These are phyloP conservation scores for Cubamyces sp. DNA, from an alignment of 768 basidiomycete genomes.

Conservation along the genomic window DNA sequence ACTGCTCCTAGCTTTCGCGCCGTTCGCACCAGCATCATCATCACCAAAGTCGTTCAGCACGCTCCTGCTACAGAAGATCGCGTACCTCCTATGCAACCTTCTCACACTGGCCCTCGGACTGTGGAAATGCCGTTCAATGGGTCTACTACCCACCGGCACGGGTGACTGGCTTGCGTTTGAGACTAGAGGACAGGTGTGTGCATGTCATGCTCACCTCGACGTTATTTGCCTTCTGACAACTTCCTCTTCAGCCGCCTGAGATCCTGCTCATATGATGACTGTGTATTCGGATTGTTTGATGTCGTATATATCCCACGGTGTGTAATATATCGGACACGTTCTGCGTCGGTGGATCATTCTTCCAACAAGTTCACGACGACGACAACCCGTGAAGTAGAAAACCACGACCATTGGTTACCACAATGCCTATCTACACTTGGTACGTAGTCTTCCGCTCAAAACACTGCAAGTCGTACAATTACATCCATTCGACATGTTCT, in stretches of 20 bases:
- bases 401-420: neutral
- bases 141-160: constrained; percentile 85
- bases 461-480: too few species aligned
- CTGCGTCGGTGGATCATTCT: too few species aligned
- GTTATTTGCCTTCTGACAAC: neutral
- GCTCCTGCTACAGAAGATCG: constrained; percentile 70
- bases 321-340: too few species aligned
- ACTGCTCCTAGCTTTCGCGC: constrained; percentile 60
- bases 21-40: constrained; percentile 63
- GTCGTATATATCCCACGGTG: too few species aligned
- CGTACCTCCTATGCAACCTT: constrained; percentile 73
- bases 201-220: neutral
- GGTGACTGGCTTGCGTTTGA: constrained; percentile 97
- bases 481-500: neutral
- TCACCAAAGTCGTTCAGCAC: constrained; percentile 53
- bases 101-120: constrained; percentile 82
- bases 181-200: constrained; percentile 55
- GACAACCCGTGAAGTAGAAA: too few species aligned
- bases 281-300: neutral
- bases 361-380: too few species aligned
- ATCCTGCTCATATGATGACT: constrained; percentile 18
- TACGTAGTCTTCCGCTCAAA: neutral
- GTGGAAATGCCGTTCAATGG: constrained; percentile 95
- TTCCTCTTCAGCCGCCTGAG: constrained; percentile 17
- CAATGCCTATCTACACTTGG: neutral